Percentiles rank a stretch among this genome's conserved stretches.
Conservation (phyloP, 257 asterid genomes). For the Nicotiana benthamiana region DNA sequence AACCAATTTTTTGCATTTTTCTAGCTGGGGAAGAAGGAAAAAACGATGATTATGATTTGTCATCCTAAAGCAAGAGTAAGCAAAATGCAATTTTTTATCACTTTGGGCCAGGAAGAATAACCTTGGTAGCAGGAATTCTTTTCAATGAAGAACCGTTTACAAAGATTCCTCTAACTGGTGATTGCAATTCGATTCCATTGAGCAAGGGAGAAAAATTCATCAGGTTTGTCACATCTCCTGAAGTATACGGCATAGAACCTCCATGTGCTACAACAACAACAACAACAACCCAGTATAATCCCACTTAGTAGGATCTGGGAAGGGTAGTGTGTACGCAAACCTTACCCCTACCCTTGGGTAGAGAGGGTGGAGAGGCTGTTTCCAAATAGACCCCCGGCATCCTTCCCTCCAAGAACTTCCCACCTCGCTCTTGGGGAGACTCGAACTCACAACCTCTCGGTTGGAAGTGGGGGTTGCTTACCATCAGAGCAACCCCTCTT, state of each 20-base stretch:
- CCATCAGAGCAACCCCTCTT: no score
- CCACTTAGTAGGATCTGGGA: no score
- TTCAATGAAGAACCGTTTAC: slow-evolving; percentile 37
- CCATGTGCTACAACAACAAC: slow-evolving; percentile 58
- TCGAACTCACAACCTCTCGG: no score
- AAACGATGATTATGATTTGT: neutral
- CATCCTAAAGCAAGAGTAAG: neutral
- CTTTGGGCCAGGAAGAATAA: slow-evolving; percentile 19
- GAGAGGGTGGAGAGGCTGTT: no score
- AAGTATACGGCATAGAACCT: slow-evolving; percentile 48
- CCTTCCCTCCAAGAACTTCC: no score
- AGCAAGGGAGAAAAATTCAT: slow-evolving; percentile 42
- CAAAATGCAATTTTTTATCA: slow-evolving; percentile 13
- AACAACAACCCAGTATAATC: no score
- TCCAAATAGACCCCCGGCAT: no score
- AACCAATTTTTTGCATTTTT: slow-evolving; percentile 69
- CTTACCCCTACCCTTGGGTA: no score
- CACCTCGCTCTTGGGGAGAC: no score
- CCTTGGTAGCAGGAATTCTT: slow-evolving; percentile 41
- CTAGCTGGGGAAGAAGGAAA: slow-evolving; percentile 36
- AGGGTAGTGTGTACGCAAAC: no score
- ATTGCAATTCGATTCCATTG: slow-evolving; percentile 38
- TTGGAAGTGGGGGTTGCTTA: no score
- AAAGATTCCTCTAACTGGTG: slow-evolving; percentile 36
- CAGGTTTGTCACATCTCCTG: slow-evolving; percentile 58